Evolutionary conservation across 2,329 filamentous ascomycete genomes (phyloP).

Genomic region (Fusarium fujikuroi): DNA sequence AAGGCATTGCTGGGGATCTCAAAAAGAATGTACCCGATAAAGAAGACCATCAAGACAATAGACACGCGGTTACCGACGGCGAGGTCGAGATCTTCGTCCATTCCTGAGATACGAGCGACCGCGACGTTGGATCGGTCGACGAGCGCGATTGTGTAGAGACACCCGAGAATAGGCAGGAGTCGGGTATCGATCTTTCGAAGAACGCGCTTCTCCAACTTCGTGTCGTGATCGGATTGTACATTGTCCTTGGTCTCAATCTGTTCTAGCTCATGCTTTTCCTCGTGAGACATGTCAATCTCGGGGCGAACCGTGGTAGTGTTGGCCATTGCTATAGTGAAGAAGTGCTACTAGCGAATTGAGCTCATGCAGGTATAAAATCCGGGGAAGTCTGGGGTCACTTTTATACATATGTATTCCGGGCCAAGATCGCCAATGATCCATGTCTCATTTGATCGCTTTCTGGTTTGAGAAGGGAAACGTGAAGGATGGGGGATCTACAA

Average conservation of each 20-base stretch:
- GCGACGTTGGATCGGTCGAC: slow-evolving; percentile 30
- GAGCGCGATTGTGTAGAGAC: slow-evolving; percentile 31
- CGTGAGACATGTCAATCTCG: slow-evolving; percentile 1
- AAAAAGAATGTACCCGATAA: slow-evolving; percentile 30
- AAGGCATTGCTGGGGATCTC: slow-evolving; percentile 32
- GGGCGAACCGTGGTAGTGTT: not conserved
- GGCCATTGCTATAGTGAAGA: not conserved
- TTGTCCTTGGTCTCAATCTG: not conserved
- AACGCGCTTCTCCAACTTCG: slow-evolving; percentile 24
- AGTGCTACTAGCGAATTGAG: not conserved
- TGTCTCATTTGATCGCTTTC: too few species aligned
- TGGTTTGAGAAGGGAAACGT: not conserved
- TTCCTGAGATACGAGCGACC: slow-evolving; percentile 28
- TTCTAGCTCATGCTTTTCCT: slow-evolving; percentile 7
- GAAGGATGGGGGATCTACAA: not conserved
- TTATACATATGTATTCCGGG: not conserved
- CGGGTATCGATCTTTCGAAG: slow-evolving; percentile 25
- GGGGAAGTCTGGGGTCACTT: not conserved
- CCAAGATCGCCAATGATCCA: not conserved
- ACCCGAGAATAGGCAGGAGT: slow-evolving; percentile 24
- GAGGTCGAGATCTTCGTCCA: slow-evolving; percentile 28
- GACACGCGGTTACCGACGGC: slow-evolving; percentile 10
- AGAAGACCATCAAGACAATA: slow-evolving; percentile 29
- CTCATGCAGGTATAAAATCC: not conserved
- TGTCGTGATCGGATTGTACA: not conserved